These are phyloP conservation scores for Oryza glumipatula DNA, from an alignment of 176 grass and related monocot genomes.

Conservation along the genomic window DNA sequence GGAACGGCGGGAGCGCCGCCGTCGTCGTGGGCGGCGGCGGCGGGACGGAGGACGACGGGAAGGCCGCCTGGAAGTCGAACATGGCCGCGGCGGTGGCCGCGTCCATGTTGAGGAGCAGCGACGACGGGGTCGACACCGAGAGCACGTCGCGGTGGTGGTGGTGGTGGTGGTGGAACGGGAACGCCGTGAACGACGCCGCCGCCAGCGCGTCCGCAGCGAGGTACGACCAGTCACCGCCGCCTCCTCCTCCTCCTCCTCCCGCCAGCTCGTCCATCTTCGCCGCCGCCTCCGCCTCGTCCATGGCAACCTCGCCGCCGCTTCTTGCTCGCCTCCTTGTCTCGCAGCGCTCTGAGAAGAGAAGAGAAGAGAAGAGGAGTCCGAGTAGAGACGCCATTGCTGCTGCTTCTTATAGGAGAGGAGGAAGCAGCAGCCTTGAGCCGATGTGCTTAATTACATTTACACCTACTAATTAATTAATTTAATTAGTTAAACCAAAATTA, in stretches of 20 bases:
- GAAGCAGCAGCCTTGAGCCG: not conserved
- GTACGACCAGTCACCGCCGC: constrained; percentile 51
- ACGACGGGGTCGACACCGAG: constrained; percentile 32
- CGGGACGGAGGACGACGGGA: constrained; percentile 46
- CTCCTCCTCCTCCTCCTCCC: constrained; percentile 45
- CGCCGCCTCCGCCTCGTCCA: constrained; percentile 42
- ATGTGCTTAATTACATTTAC: not conserved
- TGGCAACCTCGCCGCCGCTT: constrained; percentile 24
- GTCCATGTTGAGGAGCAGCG: constrained; percentile 56
- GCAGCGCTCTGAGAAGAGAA: not conserved
- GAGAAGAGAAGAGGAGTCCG: not conserved
- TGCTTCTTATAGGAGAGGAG: constrained; percentile 6
- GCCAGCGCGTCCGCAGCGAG: constrained; percentile 42
- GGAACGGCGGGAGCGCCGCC: constrained; percentile 6
- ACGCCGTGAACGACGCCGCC: constrained; percentile 35
- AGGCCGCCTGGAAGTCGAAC: constrained; percentile 52
- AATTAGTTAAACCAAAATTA: not conserved
- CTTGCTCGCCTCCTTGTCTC: not conserved
- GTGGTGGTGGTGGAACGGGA: constrained; percentile 26
- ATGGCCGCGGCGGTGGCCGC: constrained; percentile 22
- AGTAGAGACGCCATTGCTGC: not conserved
- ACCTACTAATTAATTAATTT: not conserved
- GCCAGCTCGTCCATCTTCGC: constrained; percentile 49
- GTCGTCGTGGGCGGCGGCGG: not conserved
- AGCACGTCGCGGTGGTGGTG: constrained; percentile 17